Conservation (phyloP, 1,139 yeast genomes). For the Kodamaea anthophila region DNA sequence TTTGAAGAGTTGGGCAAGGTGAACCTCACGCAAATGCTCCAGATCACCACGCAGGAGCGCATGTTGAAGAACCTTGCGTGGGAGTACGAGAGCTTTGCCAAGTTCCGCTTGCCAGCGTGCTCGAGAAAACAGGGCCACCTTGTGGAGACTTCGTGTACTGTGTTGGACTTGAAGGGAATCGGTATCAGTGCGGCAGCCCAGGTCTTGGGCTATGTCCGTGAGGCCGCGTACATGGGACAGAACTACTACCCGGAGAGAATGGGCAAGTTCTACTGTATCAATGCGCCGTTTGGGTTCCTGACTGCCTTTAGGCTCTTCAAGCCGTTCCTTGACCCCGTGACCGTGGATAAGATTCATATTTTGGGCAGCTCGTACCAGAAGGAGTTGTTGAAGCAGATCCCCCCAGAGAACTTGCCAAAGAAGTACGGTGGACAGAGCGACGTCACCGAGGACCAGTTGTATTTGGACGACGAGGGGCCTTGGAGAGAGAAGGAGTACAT, state of each 20-base stretch:
- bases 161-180: conserved; percentile 91
- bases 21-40: conserved; percentile 84
- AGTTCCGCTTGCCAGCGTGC: conserved; percentile 86
- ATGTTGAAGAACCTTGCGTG: conserved; percentile 94
- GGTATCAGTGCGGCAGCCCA: conserved; percentile 78
- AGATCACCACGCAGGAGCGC: conserved; percentile 90
- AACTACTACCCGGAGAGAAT: conserved; percentile 98
- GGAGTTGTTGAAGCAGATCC: conserved; percentile 86
- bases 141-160: conserved; percentile 94
- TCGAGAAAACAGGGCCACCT: conserved; percentile 74
- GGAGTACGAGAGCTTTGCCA: conserved; percentile 92
- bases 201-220: conserved; percentile 82
- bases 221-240: conserved; percentile 92
- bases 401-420: conserved; percentile 82
- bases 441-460: conserved; percentile 71
- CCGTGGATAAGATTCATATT: conserved; percentile 92
- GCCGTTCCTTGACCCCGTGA: conserved; percentile 94
- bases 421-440: conserved; percentile 83
- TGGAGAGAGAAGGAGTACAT: conserved; percentile 88
- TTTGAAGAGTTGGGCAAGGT: conserved; percentile 91
- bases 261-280: conserved; percentile 94
- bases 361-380: conserved; percentile 72
- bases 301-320: conserved; percentile 88
- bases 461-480: conserved; percentile 89
- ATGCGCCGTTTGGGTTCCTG: conserved; percentile 96